A percentile compares a stretch with the other conserved stretches of the same genome.
Evolutionary conservation across 2,329 filamentous ascomycete species (phyloP).

Genomic region (Aphanoascus verrucosus): DNA sequence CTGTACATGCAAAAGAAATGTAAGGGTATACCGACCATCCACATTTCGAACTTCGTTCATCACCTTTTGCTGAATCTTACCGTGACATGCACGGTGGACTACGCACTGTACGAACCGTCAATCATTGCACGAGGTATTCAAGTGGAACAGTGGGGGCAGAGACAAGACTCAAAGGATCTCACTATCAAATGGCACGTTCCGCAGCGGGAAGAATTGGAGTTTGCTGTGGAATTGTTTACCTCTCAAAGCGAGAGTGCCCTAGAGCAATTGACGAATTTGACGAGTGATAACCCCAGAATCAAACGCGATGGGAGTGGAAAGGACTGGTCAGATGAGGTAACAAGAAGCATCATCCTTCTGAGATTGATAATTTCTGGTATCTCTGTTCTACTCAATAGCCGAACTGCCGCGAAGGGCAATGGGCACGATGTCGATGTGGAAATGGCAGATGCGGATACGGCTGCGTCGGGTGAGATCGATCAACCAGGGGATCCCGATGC

Average conservation of each 20-base stretch:
- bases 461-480: slow-evolving; percentile 19
- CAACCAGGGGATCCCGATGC: slow-evolving; percentile 37
- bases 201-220: slow-evolving; percentile 65
- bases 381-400: slow-evolving; percentile 77
- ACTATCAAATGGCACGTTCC: slow-evolving; percentile 89
- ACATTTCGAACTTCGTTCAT: slow-evolving; percentile 96
- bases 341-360: slow-evolving; percentile 75
- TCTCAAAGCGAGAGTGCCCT: slow-evolving; percentile 70
- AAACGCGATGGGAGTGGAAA: slow-evolving; percentile 93
- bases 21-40: slow-evolving; percentile 82
- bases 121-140: slow-evolving; percentile 61
- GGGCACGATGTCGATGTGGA: slow-evolving; percentile 32
- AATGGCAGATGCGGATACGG: slow-evolving; percentile 36
- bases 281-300: slow-evolving; percentile 66
- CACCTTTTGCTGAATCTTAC: slow-evolving; percentile 91
- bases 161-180: slow-evolving; percentile 61
- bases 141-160: slow-evolving; percentile 72
- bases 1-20: slow-evolving; percentile 95
- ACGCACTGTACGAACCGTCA: slow-evolving; percentile 72
- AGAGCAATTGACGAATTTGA: slow-evolving; percentile 64
- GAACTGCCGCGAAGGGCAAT: slow-evolving; percentile 50
- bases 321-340: slow-evolving; percentile 97
- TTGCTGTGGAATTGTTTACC: slow-evolving; percentile 81
- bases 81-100: slow-evolving; percentile 85
- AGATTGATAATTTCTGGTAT: slow-evolving; percentile 84